Base-by-base conservation (phyloP, 352 stramenopile species). In the Phytophthora macrochlamydospora region DNA sequence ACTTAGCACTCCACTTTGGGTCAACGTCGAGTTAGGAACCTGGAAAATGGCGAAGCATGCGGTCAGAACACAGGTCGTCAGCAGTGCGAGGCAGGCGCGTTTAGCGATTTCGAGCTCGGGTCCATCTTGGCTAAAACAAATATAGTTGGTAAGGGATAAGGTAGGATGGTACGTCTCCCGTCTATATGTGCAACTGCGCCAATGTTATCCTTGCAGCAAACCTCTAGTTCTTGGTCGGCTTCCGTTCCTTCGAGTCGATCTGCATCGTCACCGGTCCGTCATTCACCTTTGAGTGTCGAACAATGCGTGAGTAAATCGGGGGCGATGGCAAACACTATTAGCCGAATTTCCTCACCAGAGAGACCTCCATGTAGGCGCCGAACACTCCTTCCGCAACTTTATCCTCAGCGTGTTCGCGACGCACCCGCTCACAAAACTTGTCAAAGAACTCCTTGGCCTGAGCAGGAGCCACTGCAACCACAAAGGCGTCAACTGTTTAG, bases 291-390 rank as follows among this genome's bases (percentile, higher is more conserved):
- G 53, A 51, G 6, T 32, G 49, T 28, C 18, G 43, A 24, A 12
- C 42, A 4, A 32, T 11, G 35, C 14, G 53, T 60, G 24, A 60
- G 44, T 28, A 9, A 33, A 44, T 7, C 44, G 4, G 30, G 9
- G 14, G 38, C 9, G 18, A 13, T 18, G 40, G 18, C 12, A 13
- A 7, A 24, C 40, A 46, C 4, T n/a, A n/a, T 13, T 5, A 46
- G 6, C 40, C 6, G 6, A 49, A 49, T 49, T 4, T 49, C 14
- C 81, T 59, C 68, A 93, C 88, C 51, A 95, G 62, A n/a, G 81
- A 83, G 24, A 94, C 88, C 70, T 96, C 88, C 88, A 94, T 96
- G 66, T 91, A 91, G 13, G 86, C 88, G 24, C 82, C 85, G 57
- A 96, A 96, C 35, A 90, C 73, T 33, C 88, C 88, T 53, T 94